A percentile compares a stretch with the other conserved stretches of the same genome.
phyloP scores from a whole-genome alignment of 2,329 filamentous ascomycete genomes.

The Trichoderma aggressivum region DNA sequence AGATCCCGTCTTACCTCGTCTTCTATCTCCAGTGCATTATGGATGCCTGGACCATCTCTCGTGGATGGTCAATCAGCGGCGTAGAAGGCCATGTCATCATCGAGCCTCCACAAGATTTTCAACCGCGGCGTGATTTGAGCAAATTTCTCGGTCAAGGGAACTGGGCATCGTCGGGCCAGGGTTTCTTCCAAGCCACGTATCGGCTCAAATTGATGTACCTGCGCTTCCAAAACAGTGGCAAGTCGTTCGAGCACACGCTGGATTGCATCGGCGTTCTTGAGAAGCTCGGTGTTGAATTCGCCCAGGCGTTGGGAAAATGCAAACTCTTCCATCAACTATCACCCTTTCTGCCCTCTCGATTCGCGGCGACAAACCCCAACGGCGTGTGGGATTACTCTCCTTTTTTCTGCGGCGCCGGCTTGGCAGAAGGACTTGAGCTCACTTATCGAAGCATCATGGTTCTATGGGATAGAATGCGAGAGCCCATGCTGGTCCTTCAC shows the following conservation, averaged over 20 bases:
- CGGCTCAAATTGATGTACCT: neutral
- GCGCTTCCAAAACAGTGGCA: neutral
- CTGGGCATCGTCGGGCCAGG: conserved; percentile 21
- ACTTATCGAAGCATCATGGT: conserved; percentile 33
- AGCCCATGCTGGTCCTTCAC: conserved; percentile 41
- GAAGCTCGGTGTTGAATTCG: conserved; percentile 19
- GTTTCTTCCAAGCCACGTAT: conserved; percentile 15
- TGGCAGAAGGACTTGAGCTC: conserved; percentile 43
- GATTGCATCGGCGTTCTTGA: conserved; percentile 8
- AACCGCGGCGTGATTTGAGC: conserved; percentile 40
- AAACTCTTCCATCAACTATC: conserved; percentile 15
- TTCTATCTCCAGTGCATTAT: conserved; percentile 51
- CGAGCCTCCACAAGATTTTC: conserved; percentile 35
- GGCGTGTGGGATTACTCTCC: conserved; percentile 49
- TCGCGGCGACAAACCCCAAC: conserved; percentile 39
- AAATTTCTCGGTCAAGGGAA: conserved; percentile 40
- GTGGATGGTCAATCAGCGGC: conserved; percentile 39
- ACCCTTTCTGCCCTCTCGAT: conserved; percentile 40
- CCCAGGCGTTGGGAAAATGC: conserved; percentile 21
- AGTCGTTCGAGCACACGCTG: neutral
- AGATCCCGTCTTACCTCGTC: conserved; percentile 45
- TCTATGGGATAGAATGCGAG: conserved; percentile 40
- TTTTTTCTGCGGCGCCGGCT: conserved; percentile 44
- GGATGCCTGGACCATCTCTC: conserved; percentile 43
- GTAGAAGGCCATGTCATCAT: conserved; percentile 36